Evolutionary conservation across 1,284 basidiomycete species (phyloP), one percentile per base, ranked within the genome.

Genomic region (Takashimella koratensis): DNA sequence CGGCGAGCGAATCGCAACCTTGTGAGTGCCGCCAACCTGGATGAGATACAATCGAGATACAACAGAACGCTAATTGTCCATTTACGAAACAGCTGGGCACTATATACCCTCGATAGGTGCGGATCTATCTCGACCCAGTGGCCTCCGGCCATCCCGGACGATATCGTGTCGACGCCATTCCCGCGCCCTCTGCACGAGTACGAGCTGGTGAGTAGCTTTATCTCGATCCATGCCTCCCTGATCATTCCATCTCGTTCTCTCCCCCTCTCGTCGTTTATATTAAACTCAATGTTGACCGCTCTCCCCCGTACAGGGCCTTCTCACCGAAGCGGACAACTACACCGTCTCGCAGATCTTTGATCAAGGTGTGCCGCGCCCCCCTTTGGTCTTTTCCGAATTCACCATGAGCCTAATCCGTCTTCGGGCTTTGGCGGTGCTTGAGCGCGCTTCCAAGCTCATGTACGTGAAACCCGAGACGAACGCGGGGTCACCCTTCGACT

Each of bases 1-100:
- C 8, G 71, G 66, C 5, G 71, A 72, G 52, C 48, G 71, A n/a
- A 72, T 74, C 47, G 67, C 64, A 59, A 60, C 66, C 13, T 72
- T 74, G 67, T 73, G 43, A 67, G 68, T 65, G 20, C 5, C 13
- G 3, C 13, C 5, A n/a, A n/a, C n/a, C n/a, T n/a, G n/a, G n/a
- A n/a, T n/a, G n/a, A n/a, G n/a, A n/a, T n/a, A n/a, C n/a, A n/a
- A n/a, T n/a, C n/a, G n/a, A n/a, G n/a, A n/a, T n/a, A n/a, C n/a
- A n/a, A n/a, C n/a, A n/a, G n/a, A n/a, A n/a, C n/a, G n/a, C n/a
- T n/a, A n/a, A n/a, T n/a, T n/a, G n/a, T n/a, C n/a, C n/a, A n/a
- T n/a, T 24, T 43, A n/a, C 53, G 30, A 8, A 27, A 4, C 40
- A 73, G 70, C 56, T 73, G 70, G 69, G 54, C 65, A 4, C 54